Evolutionary conservation across 495 filamentous ascomycete species (phyloP), one percentile per base, ranked within the genome.

Genomic region (Neurospora sp.): DNA sequence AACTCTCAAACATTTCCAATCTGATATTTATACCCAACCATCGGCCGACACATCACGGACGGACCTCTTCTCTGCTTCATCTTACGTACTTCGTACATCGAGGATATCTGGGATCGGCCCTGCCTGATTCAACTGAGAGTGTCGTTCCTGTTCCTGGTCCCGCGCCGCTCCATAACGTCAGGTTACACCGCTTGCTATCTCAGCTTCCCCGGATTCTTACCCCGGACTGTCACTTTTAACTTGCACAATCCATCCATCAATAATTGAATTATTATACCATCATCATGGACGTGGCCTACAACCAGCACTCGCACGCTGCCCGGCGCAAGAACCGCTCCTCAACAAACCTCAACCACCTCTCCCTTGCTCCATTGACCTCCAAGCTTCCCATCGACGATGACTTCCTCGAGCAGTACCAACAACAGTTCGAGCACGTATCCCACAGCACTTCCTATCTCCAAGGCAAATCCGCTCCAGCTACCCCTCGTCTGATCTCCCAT

Each of bases 291-390:
- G 81, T 83, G 69, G 85, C 85, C 42, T 86, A 86, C 77, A 86
- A 86, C 70, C 85, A 86, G 44, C 84, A 86, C 76, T 80, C 84
- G 70, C 81, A 81, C 74, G 80, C 83, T 59, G 79, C 82, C 35
- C 79, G 84, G 70, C 81, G 83, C 53, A 82, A 86, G 77, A 83
- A 80, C 69, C 81, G 83, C 44, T 86, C 85, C 8, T 77, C 80
- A 69, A 83, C 80, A 27, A 84, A 84, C 77, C 77, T 85, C 71
- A 83, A 85, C 70, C 84, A 87, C 74, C 81, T 87, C 74, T 89
- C 89, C 35, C 85, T 92, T 69, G 87, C 89, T 39, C 90, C 91
- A 71, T 83, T 93, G 22, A 91, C 89, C 18, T 87, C 90, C 69
- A 87, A 85, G 79, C 87, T 91, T 72, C 89, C 90, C 70, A 83